Conservation (phyloP, 805 yeast genomes). For the Pichia rugopelliculosa region DNA sequence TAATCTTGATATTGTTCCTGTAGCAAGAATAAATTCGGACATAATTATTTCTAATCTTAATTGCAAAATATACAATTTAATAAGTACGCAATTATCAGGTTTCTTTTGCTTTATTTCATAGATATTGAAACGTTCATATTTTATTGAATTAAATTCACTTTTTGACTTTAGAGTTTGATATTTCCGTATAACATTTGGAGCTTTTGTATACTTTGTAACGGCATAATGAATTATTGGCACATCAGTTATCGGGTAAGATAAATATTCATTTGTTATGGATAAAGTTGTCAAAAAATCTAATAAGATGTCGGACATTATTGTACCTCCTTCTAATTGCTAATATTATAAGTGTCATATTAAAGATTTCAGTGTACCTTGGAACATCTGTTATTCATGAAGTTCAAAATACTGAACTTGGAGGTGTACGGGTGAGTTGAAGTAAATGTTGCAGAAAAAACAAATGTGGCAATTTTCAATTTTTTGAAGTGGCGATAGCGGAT, state of each 20-base stretch:
- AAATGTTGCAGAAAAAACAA: too few species aligned
- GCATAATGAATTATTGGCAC: conserved; percentile 2
- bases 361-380: too few species aligned
- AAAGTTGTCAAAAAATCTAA: background rate
- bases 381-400: too few species aligned
- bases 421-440: too few species aligned
- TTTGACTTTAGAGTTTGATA: background rate
- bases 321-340: too few species aligned
- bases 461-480: too few species aligned
- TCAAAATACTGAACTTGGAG: too few species aligned
- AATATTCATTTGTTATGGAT: conserved; percentile 4
- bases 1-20: conserved; percentile 8
- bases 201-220: background rate
- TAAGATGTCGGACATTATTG: background rate
- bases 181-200: background rate
- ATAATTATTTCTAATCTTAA: conserved; percentile 10
- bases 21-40: conserved; percentile 9
- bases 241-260: background rate
- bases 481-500: too few species aligned
- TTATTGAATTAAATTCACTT: background rate
- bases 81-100: background rate
- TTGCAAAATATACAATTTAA: conserved; percentile 9
- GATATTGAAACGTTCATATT: background rate
- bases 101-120: background rate
- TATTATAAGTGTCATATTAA: too few species aligned